A percentile compares a stretch with the other conserved stretches of the same genome.
phyloP scores from a whole-genome alignment of 2,329 filamentous ascomycete species.

The Ascosphaera apis region DNA sequence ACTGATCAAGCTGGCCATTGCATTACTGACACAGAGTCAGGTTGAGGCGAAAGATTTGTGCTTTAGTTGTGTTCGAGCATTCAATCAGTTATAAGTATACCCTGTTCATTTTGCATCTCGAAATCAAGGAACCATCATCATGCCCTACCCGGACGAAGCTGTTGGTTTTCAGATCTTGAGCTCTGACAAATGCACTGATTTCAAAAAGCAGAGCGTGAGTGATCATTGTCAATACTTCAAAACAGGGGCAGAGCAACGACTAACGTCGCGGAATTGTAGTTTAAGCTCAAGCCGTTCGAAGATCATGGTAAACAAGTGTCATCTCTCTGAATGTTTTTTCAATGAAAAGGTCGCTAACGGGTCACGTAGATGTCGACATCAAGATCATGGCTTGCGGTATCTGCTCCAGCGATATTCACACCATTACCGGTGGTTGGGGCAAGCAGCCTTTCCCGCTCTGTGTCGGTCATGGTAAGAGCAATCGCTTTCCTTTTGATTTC shows the following conservation, averaged over 20 bases:
- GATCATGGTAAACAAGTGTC: slow-evolving; percentile 29
- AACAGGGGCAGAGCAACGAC: background rate
- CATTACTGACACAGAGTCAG: too few relatives aligned
- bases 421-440: slow-evolving; percentile 35
- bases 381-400: slow-evolving; percentile 64
- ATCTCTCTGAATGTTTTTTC: background rate
- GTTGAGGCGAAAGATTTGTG: too few relatives aligned
- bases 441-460: slow-evolving; percentile 28
- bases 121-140: too few relatives aligned
- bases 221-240: background rate
- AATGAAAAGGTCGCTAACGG: slow-evolving; percentile 14
- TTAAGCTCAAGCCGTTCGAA: slow-evolving; percentile 65
- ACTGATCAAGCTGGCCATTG: too few relatives aligned
- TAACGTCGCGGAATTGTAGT: slow-evolving; percentile 22
- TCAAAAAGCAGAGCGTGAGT: slow-evolving; percentile 32
- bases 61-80: too few relatives aligned
- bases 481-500: too few relatives aligned
- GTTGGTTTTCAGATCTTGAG: slow-evolving; percentile 31
- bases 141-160: slow-evolving; percentile 24
- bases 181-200: slow-evolving; percentile 40
- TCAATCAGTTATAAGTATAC: too few relatives aligned
- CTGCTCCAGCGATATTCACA: slow-evolving; percentile 51
- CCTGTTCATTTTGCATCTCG: too few relatives aligned
- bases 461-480: slow-evolving; percentile 24
- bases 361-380: slow-evolving; percentile 43